Percentiles rank a stretch among this genome's conserved stretches.
These are phyloP conservation scores for Aspergillus brunneoviolaceus DNA, from an alignment of 2,329 filamentous ascomycete genomes.

Conservation along the genomic window DNA sequence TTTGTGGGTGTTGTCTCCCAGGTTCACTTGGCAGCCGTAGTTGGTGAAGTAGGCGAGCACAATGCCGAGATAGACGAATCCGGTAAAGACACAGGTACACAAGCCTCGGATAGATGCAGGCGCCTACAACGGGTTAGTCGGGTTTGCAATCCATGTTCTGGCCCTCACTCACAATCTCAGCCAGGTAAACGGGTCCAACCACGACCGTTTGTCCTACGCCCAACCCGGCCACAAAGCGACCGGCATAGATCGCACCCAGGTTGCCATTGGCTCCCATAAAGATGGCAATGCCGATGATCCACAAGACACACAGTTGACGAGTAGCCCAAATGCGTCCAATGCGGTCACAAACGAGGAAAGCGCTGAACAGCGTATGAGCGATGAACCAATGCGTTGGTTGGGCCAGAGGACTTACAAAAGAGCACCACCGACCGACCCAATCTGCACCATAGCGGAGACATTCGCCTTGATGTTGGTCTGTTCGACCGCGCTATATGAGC, in stretches of 20 bases:
- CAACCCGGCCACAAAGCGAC: conserved; percentile 46
- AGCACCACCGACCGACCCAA: conserved; percentile 71
- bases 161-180: conserved; percentile 56
- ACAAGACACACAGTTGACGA: conserved; percentile 42
- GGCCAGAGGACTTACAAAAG: conserved; percentile 49
- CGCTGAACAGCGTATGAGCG: conserved; percentile 36
- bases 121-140: conserved; percentile 30
- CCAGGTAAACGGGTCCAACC: conserved; percentile 66
- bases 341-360: conserved; percentile 49
- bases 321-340: conserved; percentile 46
- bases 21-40: conserved; percentile 59
- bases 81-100: conserved; percentile 69
- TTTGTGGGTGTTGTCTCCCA: conserved; percentile 43
- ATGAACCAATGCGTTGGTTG: not conserved
- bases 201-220: conserved; percentile 47
- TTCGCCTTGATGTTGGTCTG: conserved; percentile 71
- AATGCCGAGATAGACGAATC: conserved; percentile 73
- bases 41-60: conserved; percentile 77
- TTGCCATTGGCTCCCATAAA: conserved; percentile 43
- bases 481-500: conserved; percentile 52
- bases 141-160: not conserved
- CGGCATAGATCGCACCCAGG: conserved; percentile 44
- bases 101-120: conserved; percentile 69
- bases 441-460: conserved; percentile 80
- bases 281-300: conserved; percentile 45